Evolutionary conservation across 2,329 filamentous ascomycete species (phyloP).

Genomic region (Colletotrichum camelliae): DNA sequence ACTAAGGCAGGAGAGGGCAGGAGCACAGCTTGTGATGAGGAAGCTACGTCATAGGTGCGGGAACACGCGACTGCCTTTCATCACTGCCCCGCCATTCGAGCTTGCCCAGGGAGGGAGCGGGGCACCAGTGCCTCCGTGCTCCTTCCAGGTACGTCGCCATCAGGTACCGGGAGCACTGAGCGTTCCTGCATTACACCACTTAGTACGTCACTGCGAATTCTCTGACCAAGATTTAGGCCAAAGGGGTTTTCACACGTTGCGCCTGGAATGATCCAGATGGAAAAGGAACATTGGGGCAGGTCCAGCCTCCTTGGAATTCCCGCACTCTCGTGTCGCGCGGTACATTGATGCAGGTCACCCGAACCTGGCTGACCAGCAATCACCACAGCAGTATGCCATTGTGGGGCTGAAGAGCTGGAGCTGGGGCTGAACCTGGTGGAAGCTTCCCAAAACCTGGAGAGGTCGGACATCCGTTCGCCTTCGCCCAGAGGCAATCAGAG

Average conservation of each 20-base stretch:
- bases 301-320: background rate
- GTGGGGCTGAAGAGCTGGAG: background rate
- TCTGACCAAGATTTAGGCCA: conserved; percentile 13
- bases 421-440: background rate
- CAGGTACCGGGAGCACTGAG: conserved; percentile 17
- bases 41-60: conserved; percentile 24
- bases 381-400: background rate
- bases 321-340: background rate
- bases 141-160: conserved; percentile 11
- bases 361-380: background rate
- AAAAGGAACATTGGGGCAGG: background rate
- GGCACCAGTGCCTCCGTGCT: conserved; percentile 15
- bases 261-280: conserved; percentile 17
- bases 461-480: background rate
- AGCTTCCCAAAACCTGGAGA: background rate
- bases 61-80: conserved; percentile 21
- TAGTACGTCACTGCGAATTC: conserved; percentile 19
- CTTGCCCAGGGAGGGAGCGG: conserved; percentile 16
- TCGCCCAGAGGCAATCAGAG: background rate
- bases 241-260: conserved; percentile 16
- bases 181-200: conserved; percentile 18
- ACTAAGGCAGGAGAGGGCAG: background rate
- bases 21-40: conserved; percentile 18
- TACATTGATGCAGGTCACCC: background rate
- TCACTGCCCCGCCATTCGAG: conserved; percentile 23